Base-by-base conservation (phyloP, 2,329 filamentous ascomycete species). In the Exophiala oligosperma region DNA sequence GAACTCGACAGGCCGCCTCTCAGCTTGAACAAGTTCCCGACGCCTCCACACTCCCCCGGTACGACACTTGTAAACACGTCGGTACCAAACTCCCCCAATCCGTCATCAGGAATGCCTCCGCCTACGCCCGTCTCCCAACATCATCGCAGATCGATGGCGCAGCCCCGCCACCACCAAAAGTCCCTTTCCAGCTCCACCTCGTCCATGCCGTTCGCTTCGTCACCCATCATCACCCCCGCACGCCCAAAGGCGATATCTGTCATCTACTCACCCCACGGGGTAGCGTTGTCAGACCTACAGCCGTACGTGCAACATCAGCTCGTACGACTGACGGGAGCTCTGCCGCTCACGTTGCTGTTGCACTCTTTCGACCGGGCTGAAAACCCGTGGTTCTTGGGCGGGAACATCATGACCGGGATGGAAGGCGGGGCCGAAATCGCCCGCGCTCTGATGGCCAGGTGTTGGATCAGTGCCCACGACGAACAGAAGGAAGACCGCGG, bases 391-490 rank as follows among this genome's bases (percentile, higher is more conserved):
- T 81, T 77, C 61, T 66, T 83, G 11, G 81, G 81, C 37, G 81
- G 81, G 0, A 77, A 78, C 48, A 78, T 83, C 54, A 77, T 76
- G 12, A 70, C 73, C 7, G 81, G 81, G 4, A 74, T 74, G 9
- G 76, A 77, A 2, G 79, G 79, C 11, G 81, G 80, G 0, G 62
- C 77, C 5, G 72, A 79, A 37, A 76, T 83, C 32, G 79, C 78
- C 6, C 72, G 71, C n/a, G 74, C 73, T 29, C 63, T 83, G 6
- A 76, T 77, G 56, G 76, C 78, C n/a, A 71, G 71, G 64, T 73
- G 75, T n/a, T 84, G 81, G 81, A 76, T 84, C 35, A 74, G 76
- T 35, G 80, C 81, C 4, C 81, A 84, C 56, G 81, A 84, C 61
- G 80, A 79, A 52, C 73, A 74, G 26, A 83, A 83, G 62, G 74